These are phyloP conservation scores for Geranium rotundifolium DNA, from an alignment of 345 rosid species.

Conservation along the genomic window DNA sequence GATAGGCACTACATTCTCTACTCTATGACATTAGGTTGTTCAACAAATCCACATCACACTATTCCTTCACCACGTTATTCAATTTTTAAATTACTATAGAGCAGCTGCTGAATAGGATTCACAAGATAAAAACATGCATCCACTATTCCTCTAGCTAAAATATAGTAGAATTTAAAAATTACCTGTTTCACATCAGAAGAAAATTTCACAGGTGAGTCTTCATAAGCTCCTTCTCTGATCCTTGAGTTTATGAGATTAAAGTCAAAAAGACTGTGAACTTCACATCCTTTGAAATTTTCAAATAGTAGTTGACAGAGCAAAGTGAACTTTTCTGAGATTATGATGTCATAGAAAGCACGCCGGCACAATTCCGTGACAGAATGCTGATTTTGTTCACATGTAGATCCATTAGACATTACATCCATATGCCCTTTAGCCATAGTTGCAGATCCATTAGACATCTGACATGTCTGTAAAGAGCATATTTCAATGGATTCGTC, in stretches of 20 bases:
- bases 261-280: slow-evolving; percentile 39
- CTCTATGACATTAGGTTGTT: no score
- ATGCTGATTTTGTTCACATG: slow-evolving; percentile 20
- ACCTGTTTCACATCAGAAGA: slow-evolving; percentile 61
- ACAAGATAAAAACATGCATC: background rate
- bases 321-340: slow-evolving; percentile 63
- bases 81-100: no score
- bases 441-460: slow-evolving; percentile 29
- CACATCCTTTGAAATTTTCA: slow-evolving; percentile 62
- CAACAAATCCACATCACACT: no score
- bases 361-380: slow-evolving; percentile 47
- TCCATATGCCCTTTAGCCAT: slow-evolving; percentile 10
- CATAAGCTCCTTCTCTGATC: slow-evolving; percentile 80
- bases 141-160: background rate
- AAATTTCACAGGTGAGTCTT: slow-evolving; percentile 47
- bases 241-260: slow-evolving; percentile 43
- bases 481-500: slow-evolving; percentile 15
- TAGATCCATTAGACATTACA: slow-evolving; percentile 28
- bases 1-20: no score
- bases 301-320: slow-evolving; percentile 55
- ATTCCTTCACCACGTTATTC: no score
- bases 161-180: slow-evolving; percentile 1
- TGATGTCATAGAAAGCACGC: slow-evolving; percentile 45
- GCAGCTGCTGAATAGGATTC: background rate
- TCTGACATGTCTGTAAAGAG: slow-evolving; percentile 13